A percentile compares a stretch with the other conserved stretches of the same genome.
phyloP scores from a whole-genome alignment of 2,329 filamentous ascomycete species.

The Monosporascus sp. region DNA sequence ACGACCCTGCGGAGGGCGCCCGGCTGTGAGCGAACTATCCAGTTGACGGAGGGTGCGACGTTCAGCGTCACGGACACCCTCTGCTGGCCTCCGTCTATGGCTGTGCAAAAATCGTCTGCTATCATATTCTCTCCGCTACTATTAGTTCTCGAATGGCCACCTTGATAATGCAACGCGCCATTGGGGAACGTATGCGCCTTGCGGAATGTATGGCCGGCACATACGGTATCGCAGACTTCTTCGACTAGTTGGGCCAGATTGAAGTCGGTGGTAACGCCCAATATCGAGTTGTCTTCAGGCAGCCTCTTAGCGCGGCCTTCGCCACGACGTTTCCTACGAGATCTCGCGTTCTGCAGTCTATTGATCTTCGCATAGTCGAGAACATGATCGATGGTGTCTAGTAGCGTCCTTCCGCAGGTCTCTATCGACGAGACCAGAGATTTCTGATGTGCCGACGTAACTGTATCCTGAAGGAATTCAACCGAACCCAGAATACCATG shows the following conservation, averaged over 20 bases:
- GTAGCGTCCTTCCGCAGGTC: slow-evolving; percentile 42
- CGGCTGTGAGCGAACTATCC: slow-evolving; percentile 50
- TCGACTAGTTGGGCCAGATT: slow-evolving; percentile 30
- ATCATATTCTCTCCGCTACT: neutral
- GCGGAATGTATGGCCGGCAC: slow-evolving; percentile 34
- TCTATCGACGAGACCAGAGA: slow-evolving; percentile 41
- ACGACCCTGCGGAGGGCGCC: slow-evolving; percentile 49
- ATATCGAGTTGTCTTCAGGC: slow-evolving; percentile 19
- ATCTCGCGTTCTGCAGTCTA: slow-evolving; percentile 24
- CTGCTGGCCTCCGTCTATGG: slow-evolving; percentile 13
- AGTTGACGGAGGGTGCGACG: slow-evolving; percentile 39
- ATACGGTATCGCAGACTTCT: slow-evolving; percentile 35
- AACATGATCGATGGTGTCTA: slow-evolving; percentile 47
- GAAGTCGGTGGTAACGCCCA: slow-evolving; percentile 26
- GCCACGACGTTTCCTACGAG: slow-evolving; percentile 12
- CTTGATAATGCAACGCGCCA: slow-evolving; percentile 2
- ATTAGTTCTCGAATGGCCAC: neutral
- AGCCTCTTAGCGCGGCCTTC: slow-evolving; percentile 15
- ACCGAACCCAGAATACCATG: slow-evolving; percentile 52
- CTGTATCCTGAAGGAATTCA: slow-evolving; percentile 43
- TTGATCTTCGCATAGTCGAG: slow-evolving; percentile 40
- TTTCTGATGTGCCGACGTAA: slow-evolving; percentile 31
- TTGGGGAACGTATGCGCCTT: slow-evolving; percentile 15
- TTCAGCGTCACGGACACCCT: slow-evolving; percentile 46
- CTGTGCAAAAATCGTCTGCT: slow-evolving; percentile 8